A percentile compares a stretch with the other conserved stretches of the same genome.
phyloP scores from a whole-genome alignment of 768 basidiomycete species.

The Dictyophora rubrovolvata region DNA sequence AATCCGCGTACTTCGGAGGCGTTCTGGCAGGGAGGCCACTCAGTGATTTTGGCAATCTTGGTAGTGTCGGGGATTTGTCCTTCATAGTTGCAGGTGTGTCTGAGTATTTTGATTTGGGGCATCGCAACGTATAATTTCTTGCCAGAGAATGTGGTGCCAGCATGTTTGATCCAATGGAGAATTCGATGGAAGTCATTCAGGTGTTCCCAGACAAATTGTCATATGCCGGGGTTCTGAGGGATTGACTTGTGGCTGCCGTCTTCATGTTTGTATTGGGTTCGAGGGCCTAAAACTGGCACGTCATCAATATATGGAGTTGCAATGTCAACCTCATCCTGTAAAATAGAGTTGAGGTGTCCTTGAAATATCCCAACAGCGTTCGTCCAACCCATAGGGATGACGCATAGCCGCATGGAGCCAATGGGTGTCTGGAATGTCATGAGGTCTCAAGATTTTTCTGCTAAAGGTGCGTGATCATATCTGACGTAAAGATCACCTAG shows the following conservation, averaged over 20 bases:
- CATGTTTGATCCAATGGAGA: background rate
- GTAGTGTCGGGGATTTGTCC: constrained; percentile 5
- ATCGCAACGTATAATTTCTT: constrained; percentile 11
- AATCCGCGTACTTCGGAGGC: constrained; percentile 18
- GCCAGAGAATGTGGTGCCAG: constrained; percentile 8
- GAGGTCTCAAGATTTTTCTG: constrained; percentile 8
- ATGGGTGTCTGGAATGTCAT: constrained; percentile 7
- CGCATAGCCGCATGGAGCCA: background rate
- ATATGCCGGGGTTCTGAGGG: constrained; percentile 6
- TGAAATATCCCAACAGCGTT: constrained; percentile 17
- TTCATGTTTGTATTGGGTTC: constrained; percentile 14
- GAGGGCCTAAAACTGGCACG: constrained; percentile 21
- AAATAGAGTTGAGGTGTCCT: constrained; percentile 27
- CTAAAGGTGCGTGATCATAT: constrained; percentile 14
- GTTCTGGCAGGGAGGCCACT: constrained; percentile 21
- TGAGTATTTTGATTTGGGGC: constrained; percentile 1
- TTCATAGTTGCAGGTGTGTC: constrained; percentile 10
- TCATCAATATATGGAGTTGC: background rate
- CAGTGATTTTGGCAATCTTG: constrained; percentile 12
- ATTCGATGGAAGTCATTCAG: constrained; percentile 1
- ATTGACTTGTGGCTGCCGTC: constrained; percentile 16
- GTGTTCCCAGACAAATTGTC: constrained; percentile 11
- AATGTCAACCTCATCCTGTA: constrained; percentile 28
- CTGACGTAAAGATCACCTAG: constrained; percentile 16
- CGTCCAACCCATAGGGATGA: background rate